phyloP scores from a whole-genome alignment of 2,329 filamentous ascomycete species.

The Coniochaeta hoffmannii region DNA sequence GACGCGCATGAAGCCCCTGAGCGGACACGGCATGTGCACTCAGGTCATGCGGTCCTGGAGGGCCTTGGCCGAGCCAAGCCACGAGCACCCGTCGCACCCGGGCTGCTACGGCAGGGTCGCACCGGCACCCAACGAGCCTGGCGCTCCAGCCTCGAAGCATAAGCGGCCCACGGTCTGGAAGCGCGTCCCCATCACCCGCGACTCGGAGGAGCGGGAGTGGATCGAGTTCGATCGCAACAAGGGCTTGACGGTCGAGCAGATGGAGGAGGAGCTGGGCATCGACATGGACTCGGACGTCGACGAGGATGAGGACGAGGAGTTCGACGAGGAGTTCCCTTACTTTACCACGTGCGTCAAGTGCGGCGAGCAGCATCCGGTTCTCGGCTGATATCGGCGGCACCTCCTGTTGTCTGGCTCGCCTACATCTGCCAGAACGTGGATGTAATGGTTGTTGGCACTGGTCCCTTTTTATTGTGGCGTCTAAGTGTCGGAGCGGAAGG shows the following conservation, averaged over 20 bases:
- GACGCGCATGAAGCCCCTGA: conserved; percentile 30
- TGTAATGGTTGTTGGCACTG: background rate
- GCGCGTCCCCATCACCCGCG: conserved; percentile 34
- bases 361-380: conserved; percentile 8
- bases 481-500: background rate
- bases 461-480: background rate
- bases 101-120: conserved; percentile 24
- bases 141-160: conserved; percentile 31
- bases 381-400: background rate
- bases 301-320: conserved; percentile 3
- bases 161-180: conserved; percentile 39
- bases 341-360: conserved; percentile 12
- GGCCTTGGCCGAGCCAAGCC: conserved; percentile 14
- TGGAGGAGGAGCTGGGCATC: background rate
- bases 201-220: conserved; percentile 36
- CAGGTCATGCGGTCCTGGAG: conserved; percentile 40
- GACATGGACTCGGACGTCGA: conserved; percentile 5
- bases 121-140: conserved; percentile 32
- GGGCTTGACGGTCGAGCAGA: conserved; percentile 1
- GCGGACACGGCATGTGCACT: conserved; percentile 29
- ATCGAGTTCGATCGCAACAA: conserved; percentile 31
- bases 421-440: background rate
- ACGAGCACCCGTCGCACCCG: conserved; percentile 12
- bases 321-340: background rate
- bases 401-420: background rate